Evolutionary conservation across 208 protist genomes (phyloP), one percentile per base, ranked within the genome.

Genomic region (Leishmania arabica): DNA sequence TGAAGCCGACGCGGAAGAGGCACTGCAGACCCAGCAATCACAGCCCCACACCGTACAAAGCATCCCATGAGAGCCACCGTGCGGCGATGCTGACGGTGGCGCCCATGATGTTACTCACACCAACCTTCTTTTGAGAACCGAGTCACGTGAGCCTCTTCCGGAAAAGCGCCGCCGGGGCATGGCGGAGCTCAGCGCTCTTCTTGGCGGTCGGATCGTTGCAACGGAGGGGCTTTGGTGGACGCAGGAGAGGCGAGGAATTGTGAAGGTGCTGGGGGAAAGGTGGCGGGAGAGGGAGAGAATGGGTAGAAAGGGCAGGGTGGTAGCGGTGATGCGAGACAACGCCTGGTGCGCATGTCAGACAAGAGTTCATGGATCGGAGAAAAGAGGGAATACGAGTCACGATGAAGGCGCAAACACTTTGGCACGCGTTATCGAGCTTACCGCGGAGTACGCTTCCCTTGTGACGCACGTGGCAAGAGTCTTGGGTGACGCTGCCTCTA

Each of bases 1-100:
- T 90, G 85, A 91, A 89, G 68, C 91, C 90, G 24, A 90, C 47
- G 84, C 90, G 93, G 81, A 80, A 81, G 27, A 93, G 87, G 56
- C 79, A 82, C 85, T 94, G 90, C 6, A 96, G 82, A 5, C 85
- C 84, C 24, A 87, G 83, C 51, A 96, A 84, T 71, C 84, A 87
- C 45, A 93, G 72, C 1, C 88, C 91, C 3, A 85, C 86, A 13
- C 90, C 88, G 81, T 95, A 95, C 45, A 95, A 77, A 34, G 91
- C 87, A 69, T 92, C 90, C 7, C 83, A 87, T 49, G 90, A 93
- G 73, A 93, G 84, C 27, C 89, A 85, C 37, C 72, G 86, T 0
- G 90, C 62, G 19, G 89, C 88, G 0, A 93, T 89, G 45, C 90
- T 90, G 37, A 89, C 85, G 47, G 86, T 73, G 37, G 83, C 84